Conservation (phyloP, 345 rosid species). For the Eucalyptus brandiana region DNA sequence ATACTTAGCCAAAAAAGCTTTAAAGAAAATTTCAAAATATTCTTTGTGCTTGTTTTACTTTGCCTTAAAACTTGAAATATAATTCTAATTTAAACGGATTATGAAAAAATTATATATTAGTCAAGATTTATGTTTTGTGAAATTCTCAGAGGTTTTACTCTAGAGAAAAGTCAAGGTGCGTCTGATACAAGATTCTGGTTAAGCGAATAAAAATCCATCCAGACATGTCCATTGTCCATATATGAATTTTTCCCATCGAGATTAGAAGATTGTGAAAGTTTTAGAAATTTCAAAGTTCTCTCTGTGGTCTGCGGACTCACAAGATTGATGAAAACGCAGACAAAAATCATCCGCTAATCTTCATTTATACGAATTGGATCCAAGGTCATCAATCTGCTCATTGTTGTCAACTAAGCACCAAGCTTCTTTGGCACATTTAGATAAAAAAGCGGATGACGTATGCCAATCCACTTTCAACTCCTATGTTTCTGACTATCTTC, state of each 20-base stretch:
- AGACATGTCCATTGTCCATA: too few species aligned
- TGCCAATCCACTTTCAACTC: not conserved
- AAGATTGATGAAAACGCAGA: too few species aligned
- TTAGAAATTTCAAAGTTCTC: too few species aligned
- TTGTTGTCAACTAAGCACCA: too few species aligned
- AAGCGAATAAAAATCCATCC: not conserved
- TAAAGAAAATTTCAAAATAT: too few species aligned
- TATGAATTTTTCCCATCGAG: not conserved
- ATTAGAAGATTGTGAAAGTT: not conserved
- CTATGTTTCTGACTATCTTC: not conserved
- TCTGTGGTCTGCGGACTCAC: too few species aligned
- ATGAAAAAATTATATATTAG: not conserved
- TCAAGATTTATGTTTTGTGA: not conserved
- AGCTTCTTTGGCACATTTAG: not conserved
- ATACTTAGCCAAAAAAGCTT: not conserved
- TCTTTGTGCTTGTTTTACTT: too few species aligned
- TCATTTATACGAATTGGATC: too few species aligned
- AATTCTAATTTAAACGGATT: too few species aligned
- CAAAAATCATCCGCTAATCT: too few species aligned
- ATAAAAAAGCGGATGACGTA: not conserved
- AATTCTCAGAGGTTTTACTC: not conserved
- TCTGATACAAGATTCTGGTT: not conserved
- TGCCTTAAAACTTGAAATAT: not conserved
- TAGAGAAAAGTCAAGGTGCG: too few species aligned
- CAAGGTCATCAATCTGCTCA: too few species aligned